Evolutionary conservation across 2,329 filamentous ascomycete genomes (phyloP), one percentile per base, ranked within the genome.

Genomic region (Teratosphaeria viscida): DNA sequence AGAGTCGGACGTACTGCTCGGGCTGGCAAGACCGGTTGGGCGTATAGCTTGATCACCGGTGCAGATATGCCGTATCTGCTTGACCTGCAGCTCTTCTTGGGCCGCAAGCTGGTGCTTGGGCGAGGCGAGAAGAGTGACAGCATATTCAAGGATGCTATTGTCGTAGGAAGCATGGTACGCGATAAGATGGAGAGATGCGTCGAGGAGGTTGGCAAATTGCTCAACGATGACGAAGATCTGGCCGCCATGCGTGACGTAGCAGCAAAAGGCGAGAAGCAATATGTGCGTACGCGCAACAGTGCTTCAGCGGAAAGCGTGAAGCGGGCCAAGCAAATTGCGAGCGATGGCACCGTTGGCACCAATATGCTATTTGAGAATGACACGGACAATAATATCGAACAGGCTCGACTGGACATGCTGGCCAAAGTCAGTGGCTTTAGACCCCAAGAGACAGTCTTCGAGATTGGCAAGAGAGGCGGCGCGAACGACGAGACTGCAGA

Each of bases 401-500:
- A 85, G 61, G 86, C 89, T 55, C 84, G 92, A 35, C 85, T 91
- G 55, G 85, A 88, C 56, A 95, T 99, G 89, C 79, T 99, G 34
- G 90, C 90, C 35, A 84, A 86, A 60, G 90, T 99, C 60, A 92
- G 90, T 67, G 87, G 88, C 1, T 99, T 94, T 76, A 85, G 90
- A 66, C 94, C 95, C 0, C 81, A 86, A 52, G 94, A 99, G 74
- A 97, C 92, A 0, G 90, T 99, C n/a, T 99, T 99, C 67, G 94
- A 99, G 74, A 86, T 96, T 63, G 88, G 89, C 6, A 85, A 87
- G 66, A 83, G 86, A 62, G 87, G 85, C 47, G 87, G 88, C 64
- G 80, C 75, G 2, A 80, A 78, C 1, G 79, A 78, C 55, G 85
- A 87, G 70, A 86, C 88, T 6, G 87, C 86, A 2, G 87, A 90